Evolutionary conservation across 1,139 yeast genomes (phyloP).

Genomic region (Kodamaea arcana): DNA sequence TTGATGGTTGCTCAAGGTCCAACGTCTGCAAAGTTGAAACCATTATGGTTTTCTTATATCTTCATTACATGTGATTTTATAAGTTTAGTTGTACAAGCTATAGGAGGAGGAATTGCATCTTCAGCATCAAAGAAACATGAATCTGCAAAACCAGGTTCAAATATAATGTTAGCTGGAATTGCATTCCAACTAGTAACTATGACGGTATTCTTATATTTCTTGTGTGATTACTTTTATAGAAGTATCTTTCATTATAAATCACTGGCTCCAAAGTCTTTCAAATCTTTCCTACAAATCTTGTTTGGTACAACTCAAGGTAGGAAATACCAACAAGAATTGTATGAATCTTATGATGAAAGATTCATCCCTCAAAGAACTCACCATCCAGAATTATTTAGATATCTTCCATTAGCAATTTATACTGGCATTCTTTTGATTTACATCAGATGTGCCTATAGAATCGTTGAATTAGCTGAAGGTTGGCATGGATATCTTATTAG

Average conservation of each 20-base stretch:
- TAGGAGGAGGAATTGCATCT: constrained; percentile 37
- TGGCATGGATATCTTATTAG: constrained; percentile 34
- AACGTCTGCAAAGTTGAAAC: constrained; percentile 23
- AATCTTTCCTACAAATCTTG: constrained; percentile 14
- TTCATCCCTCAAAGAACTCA: constrained; percentile 13
- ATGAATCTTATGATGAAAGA: constrained; percentile 16
- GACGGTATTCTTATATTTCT: constrained; percentile 27
- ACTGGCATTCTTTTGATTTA: constrained; percentile 22
- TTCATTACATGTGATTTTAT: constrained; percentile 32
- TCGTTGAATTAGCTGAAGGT: constrained; percentile 29
- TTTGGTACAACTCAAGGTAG: constrained; percentile 22
- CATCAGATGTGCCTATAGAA: constrained; percentile 29
- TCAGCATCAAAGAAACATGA: constrained; percentile 15
- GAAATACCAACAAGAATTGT: constrained; percentile 14
- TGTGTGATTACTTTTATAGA: constrained; percentile 25
- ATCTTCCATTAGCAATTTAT: constrained; percentile 22
- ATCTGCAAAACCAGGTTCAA: constrained; percentile 23
- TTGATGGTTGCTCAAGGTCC: constrained; percentile 23
- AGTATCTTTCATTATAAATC: constrained; percentile 16
- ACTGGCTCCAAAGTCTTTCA: constrained; percentile 2
- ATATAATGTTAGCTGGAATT: constrained; percentile 37
- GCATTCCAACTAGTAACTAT: constrained; percentile 36
- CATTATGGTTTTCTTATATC: constrained; percentile 33
- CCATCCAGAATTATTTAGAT: constrained; percentile 16
- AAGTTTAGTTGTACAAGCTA: constrained; percentile 33